Conservation (phyloP, 805 yeast genomes). For the Starmerella floricola region DNA sequence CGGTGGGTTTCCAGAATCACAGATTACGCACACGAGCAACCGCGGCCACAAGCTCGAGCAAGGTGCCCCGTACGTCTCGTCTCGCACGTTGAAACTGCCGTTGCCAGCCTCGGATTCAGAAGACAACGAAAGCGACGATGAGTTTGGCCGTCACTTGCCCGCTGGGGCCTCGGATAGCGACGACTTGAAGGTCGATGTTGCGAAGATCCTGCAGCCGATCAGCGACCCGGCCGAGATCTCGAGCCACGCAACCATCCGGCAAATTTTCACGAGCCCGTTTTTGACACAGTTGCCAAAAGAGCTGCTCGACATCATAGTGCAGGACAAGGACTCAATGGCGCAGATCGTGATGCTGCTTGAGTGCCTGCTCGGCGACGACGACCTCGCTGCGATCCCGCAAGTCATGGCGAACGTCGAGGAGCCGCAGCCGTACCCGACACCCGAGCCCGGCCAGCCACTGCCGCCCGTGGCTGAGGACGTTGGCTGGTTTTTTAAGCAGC, state of each 20-base stretch:
- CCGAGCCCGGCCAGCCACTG: slow-evolving; percentile 11
- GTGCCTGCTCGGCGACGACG: slow-evolving; percentile 78
- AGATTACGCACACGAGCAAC: slow-evolving; percentile 29
- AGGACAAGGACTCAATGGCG: slow-evolving; percentile 68
- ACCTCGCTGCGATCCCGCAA: slow-evolving; percentile 28
- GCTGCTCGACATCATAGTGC: slow-evolving; percentile 63
- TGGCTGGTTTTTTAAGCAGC: slow-evolving; percentile 45
- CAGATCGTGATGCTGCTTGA: slow-evolving; percentile 60
- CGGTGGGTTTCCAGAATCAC: slow-evolving; percentile 23
- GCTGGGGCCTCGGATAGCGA: slow-evolving; percentile 42
- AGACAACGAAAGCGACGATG: slow-evolving; percentile 26
- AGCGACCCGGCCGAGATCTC: slow-evolving; percentile 69
- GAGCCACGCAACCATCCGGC: slow-evolving; percentile 53
- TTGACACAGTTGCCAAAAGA: slow-evolving; percentile 54
- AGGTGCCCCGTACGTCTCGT: slow-evolving; percentile 38
- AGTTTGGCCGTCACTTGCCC: slow-evolving; percentile 38
- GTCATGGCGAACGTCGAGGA: slow-evolving; percentile 7
- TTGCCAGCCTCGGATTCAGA: slow-evolving; percentile 21
- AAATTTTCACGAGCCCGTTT: slow-evolving; percentile 49
- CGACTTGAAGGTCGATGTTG: slow-evolving; percentile 30
- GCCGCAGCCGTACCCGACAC: slow-evolving; percentile 8
- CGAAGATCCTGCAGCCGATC: slow-evolving; percentile 49
- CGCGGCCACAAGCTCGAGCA: slow-evolving; percentile 48
- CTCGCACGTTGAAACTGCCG: slow-evolving; percentile 31
- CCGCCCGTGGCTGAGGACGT: slow-evolving; percentile 8